Evolutionary conservation across 345 rosid genomes (phyloP), one percentile per base, ranked within the genome.

Genomic region (Physaria fendleri): DNA sequence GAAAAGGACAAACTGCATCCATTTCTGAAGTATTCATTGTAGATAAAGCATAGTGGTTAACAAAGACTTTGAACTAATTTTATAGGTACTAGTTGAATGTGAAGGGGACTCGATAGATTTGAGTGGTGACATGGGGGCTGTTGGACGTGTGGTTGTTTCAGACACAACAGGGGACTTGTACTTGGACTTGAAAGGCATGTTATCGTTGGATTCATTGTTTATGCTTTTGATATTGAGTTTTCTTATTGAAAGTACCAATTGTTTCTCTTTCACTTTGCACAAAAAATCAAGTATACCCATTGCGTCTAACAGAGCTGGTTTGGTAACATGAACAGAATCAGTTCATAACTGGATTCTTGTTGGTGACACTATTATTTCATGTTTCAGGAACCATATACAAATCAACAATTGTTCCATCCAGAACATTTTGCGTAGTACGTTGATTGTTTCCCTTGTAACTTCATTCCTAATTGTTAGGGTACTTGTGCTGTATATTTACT

Each of bases 101-200:
- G 98, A 91, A 77, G 98, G 96, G 45, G 96, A 91, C 50, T 83
- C 96, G 58, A 79, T 91, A 46, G 97, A 89, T 82, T 76, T 85
- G 74, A 89, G 97, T 66, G 99, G 99, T 27, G 97, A 93, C 74
- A 69, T 87, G 83, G 99, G 97, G 41, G 95, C 97, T 41, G 97
- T 93, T 42, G 99, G 99, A 46, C 81, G 99, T 7, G 71, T 87
- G 54, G 74, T 93, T 58, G 73, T 89, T 65, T 79, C 85, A 11
- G 87, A 82, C 69, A 85, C 81, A 66, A 66, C 77, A 30, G 73
- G 71, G 43, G 95, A 87, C 35, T 71, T 87, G 79, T 82, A 68
- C 76, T 65, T 89, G 50, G 99, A 89, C 77, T 74, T 93, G 61
- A 93, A 93, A 82, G 99, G 99, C 71, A 78, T 38, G 75, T 53